A percentile compares a stretch with the other conserved stretches of the same genome.
Evolutionary conservation across 2,329 filamentous ascomycete genomes (phyloP).

Genomic region (Clarireedia sp.): DNA sequence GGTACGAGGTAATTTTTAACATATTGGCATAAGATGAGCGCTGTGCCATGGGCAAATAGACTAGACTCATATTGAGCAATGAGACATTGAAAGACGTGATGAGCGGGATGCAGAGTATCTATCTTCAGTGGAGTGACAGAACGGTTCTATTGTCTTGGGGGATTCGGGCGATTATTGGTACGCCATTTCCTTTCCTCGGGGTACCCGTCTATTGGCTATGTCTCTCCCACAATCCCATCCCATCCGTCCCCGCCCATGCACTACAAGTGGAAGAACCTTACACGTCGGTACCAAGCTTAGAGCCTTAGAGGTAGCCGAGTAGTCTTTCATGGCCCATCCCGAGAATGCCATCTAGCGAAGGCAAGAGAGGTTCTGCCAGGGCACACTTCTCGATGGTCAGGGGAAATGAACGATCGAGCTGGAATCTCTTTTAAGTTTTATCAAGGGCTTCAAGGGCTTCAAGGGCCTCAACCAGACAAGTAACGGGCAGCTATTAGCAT

Average conservation of each 20-base stretch:
- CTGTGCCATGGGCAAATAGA: not conserved
- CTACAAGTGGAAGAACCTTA: not conserved
- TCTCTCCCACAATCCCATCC: not conserved
- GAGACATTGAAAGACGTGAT: slow-evolving; percentile 6
- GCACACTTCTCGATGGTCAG: too few relatives aligned
- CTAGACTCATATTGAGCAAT: not conserved
- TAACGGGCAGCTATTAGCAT: too few relatives aligned
- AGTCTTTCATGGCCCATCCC: too few relatives aligned
- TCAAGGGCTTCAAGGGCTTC: too few relatives aligned
- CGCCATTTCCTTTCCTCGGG: slow-evolving; percentile 4
- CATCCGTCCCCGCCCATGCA: not conserved
- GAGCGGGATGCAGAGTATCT: not conserved
- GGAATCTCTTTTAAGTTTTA: too few relatives aligned
- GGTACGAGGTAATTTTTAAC: not conserved
- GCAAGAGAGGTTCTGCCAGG: too few relatives aligned
- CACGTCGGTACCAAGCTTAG: not conserved
- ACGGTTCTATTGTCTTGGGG: not conserved
- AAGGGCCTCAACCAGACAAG: too few relatives aligned
- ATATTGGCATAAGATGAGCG: not conserved
- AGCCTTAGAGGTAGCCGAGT: not conserved
- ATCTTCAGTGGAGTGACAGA: not conserved
- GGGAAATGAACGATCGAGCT: too few relatives aligned
- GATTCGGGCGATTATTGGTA: slow-evolving; percentile 3
- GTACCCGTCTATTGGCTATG: slow-evolving; percentile 4
- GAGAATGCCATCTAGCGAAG: too few relatives aligned